Base-by-base conservation (phyloP, 768 basidiomycete species). In the Suillus bovinus region DNA sequence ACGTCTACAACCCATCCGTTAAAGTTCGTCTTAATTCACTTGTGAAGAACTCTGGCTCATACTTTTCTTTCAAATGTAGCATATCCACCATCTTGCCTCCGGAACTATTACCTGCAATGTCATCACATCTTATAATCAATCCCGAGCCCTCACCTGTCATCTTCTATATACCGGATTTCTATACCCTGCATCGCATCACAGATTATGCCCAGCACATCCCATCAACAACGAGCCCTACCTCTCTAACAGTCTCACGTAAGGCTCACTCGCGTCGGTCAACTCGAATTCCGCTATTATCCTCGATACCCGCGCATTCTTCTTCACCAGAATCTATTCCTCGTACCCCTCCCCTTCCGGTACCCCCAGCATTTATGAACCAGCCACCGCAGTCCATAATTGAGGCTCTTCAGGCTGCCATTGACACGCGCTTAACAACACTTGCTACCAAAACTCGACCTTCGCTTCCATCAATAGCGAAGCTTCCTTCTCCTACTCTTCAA, bases 1-100 rank as follows among this genome's bases (percentile, higher is more conserved):
- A 94, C 91, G 1, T 93, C 91, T 3, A 80, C 83, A 27, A 84
- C 89, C 0, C 93, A 94, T 74, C 93, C 93, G 8, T 90, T 96
- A 71, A 92, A 93, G 91, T 91, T 64, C 58, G 84, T 77, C 20
- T 20, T 36, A n/a, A 24, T 34, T 38, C 14, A 27, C 33, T 8
- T 20, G 14, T 55, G 17, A 38, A 17, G 36, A 20, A 38, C 22
- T 22, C 20, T 58, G 22, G 31, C 36, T 47, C 41, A 38, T 38
- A 38, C 38, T 22, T 31, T 14, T 39, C 17, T 22, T 36, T 33
- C 44, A 24, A 44, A 52, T 29, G 39, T 67, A 85, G 84, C 64
- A 80, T 86, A 44, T 87, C 86, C 0, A 75, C 78, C n/a, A 78
- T 88, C 52, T 77, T 88, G 69, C 85, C 86, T 2, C 73, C 77